Percentiles rank a stretch among this genome's conserved stretches.
phyloP scores from a whole-genome alignment of 352 stramenopile genomes.

The Phytophthora quininea region DNA sequence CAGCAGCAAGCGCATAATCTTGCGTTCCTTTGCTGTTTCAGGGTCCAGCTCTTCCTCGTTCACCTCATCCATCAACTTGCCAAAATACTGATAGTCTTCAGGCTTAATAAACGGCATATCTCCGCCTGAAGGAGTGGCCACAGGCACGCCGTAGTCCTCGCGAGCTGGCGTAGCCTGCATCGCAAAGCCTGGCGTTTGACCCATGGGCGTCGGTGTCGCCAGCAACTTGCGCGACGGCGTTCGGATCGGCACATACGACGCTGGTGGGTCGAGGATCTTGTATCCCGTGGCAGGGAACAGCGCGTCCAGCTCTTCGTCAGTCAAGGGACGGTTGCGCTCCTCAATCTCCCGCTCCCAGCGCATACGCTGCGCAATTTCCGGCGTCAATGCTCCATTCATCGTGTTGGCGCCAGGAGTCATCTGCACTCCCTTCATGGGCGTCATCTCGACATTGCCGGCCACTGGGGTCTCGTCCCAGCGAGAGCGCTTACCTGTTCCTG shows the following conservation, averaged over 20 bases:
- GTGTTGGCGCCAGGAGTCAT: constrained; percentile 74
- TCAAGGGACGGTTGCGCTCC: constrained; percentile 95
- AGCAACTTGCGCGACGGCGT: constrained; percentile 96
- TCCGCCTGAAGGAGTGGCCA: constrained; percentile 64
- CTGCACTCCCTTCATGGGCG: constrained; percentile 52
- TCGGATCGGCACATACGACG: constrained; percentile 95
- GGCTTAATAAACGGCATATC: constrained; percentile 98
- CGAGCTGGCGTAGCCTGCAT: constrained; percentile 83
- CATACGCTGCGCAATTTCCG: constrained; percentile 92
- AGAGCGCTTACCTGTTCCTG: constrained; percentile 85
- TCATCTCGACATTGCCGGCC: constrained; percentile 52
- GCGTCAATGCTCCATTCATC: constrained; percentile 78
- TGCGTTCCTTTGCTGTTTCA: constrained; percentile 95
- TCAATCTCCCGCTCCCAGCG: constrained; percentile 97
- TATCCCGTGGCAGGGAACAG: constrained; percentile 97
- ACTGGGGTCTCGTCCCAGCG: constrained; percentile 97
- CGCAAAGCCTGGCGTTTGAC: constrained; percentile 90
- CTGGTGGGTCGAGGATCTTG: constrained; percentile 94
- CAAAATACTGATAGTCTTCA: constrained; percentile 99
- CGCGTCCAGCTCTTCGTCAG: constrained; percentile 96
- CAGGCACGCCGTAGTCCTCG: constrained; percentile 78
- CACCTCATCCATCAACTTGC: constrained; percentile 94
- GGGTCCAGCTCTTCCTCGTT: constrained; percentile 88
- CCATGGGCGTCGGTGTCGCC: constrained; percentile 95
- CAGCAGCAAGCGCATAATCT: constrained; percentile 98